These are phyloP conservation scores for Deinandra increscens DNA, from an alignment of 129 eudicot species.

Conservation along the genomic window DNA sequence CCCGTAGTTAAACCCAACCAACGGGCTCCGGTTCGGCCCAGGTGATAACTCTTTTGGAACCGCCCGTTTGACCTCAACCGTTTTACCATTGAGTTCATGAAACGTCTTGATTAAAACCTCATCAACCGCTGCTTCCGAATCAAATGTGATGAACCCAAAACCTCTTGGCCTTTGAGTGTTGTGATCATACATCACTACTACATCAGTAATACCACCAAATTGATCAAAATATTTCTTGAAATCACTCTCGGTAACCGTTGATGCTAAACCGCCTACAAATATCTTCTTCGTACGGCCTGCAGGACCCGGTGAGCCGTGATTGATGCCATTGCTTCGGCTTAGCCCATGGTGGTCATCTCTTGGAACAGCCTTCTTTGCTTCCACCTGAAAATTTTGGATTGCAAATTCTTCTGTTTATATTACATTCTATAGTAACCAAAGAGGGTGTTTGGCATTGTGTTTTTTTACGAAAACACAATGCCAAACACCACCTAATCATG, in stretches of 20 bases:
- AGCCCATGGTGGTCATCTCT: background rate
- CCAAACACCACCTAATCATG: background rate
- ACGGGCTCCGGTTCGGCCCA: conserved; percentile 1
- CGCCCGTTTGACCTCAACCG: conserved; percentile 6
- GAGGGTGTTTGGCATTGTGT: background rate
- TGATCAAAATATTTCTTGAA: conserved; percentile 4
- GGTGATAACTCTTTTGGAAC: conserved; percentile 7
- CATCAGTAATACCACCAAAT: background rate
- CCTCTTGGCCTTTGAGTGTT: conserved; percentile 10
- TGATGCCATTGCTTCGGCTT: background rate
- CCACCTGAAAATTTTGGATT: background rate
- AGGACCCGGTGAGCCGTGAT: background rate
- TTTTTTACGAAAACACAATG: background rate
- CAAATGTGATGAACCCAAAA: conserved; percentile 5
- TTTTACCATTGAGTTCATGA: conserved; percentile 5
- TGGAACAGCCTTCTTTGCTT: background rate
- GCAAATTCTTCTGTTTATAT: background rate
- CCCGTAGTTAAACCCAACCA: conserved; percentile 1
- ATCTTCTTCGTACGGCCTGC: conserved; percentile 8
- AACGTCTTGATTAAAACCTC: background rate
- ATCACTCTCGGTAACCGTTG: background rate
- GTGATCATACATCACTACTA: conserved; percentile 14
- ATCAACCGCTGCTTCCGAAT: conserved; percentile 7
- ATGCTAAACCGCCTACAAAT: conserved; percentile 12
- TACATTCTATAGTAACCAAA: background rate